Conservation (phyloP, 805 yeast species). For the Nakazawaea wickerhamii region DNA sequence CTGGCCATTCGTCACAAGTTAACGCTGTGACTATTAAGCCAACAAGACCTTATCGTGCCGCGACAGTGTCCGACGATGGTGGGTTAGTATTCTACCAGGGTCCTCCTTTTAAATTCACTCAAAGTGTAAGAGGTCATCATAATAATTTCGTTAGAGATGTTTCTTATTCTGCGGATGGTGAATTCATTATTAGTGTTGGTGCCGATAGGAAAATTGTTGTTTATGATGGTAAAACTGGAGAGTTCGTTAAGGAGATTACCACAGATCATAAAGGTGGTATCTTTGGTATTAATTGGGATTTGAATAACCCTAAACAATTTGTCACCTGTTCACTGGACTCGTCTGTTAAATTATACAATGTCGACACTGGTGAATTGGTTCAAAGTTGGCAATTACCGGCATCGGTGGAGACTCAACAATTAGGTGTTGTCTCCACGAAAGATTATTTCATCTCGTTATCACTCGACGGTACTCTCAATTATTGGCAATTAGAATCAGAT, state of each 20-base stretch:
- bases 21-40: conserved; percentile 83
- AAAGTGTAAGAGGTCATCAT: conserved; percentile 70
- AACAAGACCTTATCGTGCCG: conserved; percentile 87
- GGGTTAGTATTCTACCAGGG: conserved; percentile 82
- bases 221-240: conserved; percentile 88
- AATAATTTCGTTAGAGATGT: conserved; percentile 77
- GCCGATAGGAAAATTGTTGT: conserved; percentile 72
- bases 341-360: conserved; percentile 61
- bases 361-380: conserved; percentile 35
- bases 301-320: conserved; percentile 46
- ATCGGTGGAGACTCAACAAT: conserved; percentile 60
- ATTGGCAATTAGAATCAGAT: conserved; percentile 38
- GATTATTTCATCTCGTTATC: conserved; percentile 60
- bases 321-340: conserved; percentile 85
- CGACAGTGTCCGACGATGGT: conserved; percentile 86
- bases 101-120: conserved; percentile 87
- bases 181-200: conserved; percentile 71
- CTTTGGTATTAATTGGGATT: conserved; percentile 69
- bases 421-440: conserved; percentile 70
- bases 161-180: conserved; percentile 77
- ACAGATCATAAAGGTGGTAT: conserved; percentile 73
- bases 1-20: conserved; percentile 83
- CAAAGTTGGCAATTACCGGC: conserved; percentile 47
- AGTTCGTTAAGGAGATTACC: conserved; percentile 46
- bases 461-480: conserved; percentile 64